phyloP scores from a whole-genome alignment of 1,139 yeast genomes.

The Candida sojae region DNA sequence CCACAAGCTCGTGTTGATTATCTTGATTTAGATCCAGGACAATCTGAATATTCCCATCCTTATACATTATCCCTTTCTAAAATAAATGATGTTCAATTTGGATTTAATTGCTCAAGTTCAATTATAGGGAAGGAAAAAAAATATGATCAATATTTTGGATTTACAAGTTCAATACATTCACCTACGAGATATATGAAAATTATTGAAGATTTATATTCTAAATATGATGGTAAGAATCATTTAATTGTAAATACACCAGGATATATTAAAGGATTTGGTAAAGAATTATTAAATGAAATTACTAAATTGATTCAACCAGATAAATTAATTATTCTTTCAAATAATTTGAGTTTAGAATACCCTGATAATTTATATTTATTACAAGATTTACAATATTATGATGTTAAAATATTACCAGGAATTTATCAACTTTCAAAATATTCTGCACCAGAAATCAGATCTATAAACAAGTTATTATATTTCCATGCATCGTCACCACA shows the following conservation, averaged over 20 bases:
- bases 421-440: constrained; percentile 34
- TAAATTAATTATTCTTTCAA: constrained; percentile 43
- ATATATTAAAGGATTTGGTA: constrained; percentile 90
- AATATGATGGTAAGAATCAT: constrained; percentile 19
- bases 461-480: constrained; percentile 50
- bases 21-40: constrained; percentile 90
- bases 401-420: constrained; percentile 26
- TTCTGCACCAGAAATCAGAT: constrained; percentile 55
- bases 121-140: constrained; percentile 14
- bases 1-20: constrained; percentile 35
- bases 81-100: constrained; percentile 25
- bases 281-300: constrained; percentile 58
- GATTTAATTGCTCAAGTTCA: constrained; percentile 14
- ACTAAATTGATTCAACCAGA: constrained; percentile 54
- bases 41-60: constrained; percentile 76
- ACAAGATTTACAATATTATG: constrained; percentile 21
- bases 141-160: constrained; percentile 62
- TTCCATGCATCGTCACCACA: constrained; percentile 46
- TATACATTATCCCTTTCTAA: constrained; percentile 59
- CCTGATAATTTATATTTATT: constrained; percentile 28
- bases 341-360: constrained; percentile 19
- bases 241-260: constrained; percentile 85
- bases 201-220: constrained; percentile 38
- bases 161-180: constrained; percentile 67
- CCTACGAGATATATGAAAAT: constrained; percentile 58